Conservation (phyloP, 768 basidiomycete genomes). For the Leccinellum rugosiceps region DNA sequence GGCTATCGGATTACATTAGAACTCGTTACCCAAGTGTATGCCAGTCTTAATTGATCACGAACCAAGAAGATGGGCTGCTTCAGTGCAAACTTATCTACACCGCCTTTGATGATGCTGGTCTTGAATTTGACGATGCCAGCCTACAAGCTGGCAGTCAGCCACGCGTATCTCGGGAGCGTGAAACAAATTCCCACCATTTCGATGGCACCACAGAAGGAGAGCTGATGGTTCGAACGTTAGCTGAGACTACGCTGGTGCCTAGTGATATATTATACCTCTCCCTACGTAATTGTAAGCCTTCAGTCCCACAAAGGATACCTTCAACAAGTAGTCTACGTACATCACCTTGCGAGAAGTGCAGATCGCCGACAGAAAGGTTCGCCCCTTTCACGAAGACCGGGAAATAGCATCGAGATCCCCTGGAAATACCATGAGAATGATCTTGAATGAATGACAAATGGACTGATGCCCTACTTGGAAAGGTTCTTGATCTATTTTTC, state of each 20-base stretch:
- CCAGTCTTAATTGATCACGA: constrained; percentile 36
- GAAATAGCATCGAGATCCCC: constrained; percentile 71
- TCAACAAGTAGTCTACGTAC: constrained; percentile 27
- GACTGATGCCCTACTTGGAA: constrained; percentile 40
- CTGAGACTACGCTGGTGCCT: background rate
- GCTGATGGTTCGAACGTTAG: constrained; percentile 30
- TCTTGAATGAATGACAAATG: background rate
- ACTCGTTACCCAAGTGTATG: too few species aligned
- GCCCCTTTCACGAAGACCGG: constrained; percentile 77
- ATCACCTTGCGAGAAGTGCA: constrained; percentile 81
- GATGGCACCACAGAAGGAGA: constrained; percentile 75
- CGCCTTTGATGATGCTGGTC: constrained; percentile 70
- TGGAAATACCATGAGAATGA: constrained; percentile 13
- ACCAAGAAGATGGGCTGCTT: constrained; percentile 54
- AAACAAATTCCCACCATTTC: constrained; percentile 53
- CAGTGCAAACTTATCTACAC: constrained; percentile 68
- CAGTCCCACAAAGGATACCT: background rate
- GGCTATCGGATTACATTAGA: constrained; percentile 24
- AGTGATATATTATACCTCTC: constrained; percentile 48
- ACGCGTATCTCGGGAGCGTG: background rate
- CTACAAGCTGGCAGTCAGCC: constrained; percentile 26
- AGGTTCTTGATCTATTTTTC: constrained; percentile 65
- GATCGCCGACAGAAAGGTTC: constrained; percentile 75
- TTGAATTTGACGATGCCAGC: constrained; percentile 72
- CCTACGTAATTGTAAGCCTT: constrained; percentile 34